A percentile compares a stretch with the other conserved stretches of the same genome.
Conservation (phyloP, 2,329 filamentous ascomycete species). For the Ophiostoma sp. region DNA sequence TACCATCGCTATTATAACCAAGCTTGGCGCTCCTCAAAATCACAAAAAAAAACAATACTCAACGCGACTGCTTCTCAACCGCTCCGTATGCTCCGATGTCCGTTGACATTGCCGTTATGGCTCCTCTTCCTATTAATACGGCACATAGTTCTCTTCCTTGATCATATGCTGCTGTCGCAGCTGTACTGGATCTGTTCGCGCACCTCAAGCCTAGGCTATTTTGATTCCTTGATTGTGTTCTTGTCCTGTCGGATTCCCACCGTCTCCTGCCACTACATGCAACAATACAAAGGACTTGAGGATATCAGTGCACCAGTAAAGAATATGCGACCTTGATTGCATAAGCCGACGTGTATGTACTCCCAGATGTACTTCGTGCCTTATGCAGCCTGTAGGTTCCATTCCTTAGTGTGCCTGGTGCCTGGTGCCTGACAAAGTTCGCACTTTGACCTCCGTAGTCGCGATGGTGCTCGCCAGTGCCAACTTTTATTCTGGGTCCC, state of each 20-base stretch:
- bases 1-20: neutral
- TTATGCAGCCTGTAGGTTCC: too few species aligned
- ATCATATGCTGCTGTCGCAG: neutral
- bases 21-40: neutral
- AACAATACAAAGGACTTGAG: too few species aligned
- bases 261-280: too few species aligned
- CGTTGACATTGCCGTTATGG: neutral
- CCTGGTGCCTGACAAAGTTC: constrained; percentile 1
- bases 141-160: constrained; percentile 4
- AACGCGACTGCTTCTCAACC: too few species aligned
- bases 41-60: too few species aligned
- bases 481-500: neutral
- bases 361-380: neutral
- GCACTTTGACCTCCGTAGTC: neutral
- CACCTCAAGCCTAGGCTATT: too few species aligned
- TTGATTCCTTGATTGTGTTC: too few species aligned
- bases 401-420: neutral
- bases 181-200: neutral
- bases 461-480: neutral
- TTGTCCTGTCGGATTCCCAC: too few species aligned
- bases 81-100: too few species aligned
- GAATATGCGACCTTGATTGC: too few species aligned
- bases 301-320: too few species aligned
- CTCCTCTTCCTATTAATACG: neutral
- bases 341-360: too few species aligned